Evolutionary conservation across 169 alveolate species (phyloP).

Genomic region (Cryptosporidium sp.): DNA sequence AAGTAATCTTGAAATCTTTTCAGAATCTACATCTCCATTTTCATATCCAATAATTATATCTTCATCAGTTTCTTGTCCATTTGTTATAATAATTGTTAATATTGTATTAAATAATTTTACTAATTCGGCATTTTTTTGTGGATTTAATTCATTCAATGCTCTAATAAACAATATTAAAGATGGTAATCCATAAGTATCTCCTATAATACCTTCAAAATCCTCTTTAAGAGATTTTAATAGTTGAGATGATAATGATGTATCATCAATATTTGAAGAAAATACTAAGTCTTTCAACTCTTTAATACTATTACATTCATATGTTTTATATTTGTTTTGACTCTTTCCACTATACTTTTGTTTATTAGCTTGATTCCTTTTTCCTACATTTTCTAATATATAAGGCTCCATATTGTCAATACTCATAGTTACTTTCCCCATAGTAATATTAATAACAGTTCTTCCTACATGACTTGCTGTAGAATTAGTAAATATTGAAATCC

Average conservation of each 20-base stretch:
- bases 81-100: slow-evolving; percentile 32
- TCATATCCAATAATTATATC: slow-evolving; percentile 12
- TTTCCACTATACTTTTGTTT: slow-evolving; percentile 34
- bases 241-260: slow-evolving; percentile 23
- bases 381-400: slow-evolving; percentile 32
- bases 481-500: slow-evolving; percentile 41
- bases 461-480: slow-evolving; percentile 69
- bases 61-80: slow-evolving; percentile 49
- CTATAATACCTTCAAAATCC: slow-evolving; percentile 57
- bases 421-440: slow-evolving; percentile 38
- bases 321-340: slow-evolving; percentile 14
- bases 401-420: slow-evolving; percentile 33
- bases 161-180: slow-evolving; percentile 23
- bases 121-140: neutral
- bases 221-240: slow-evolving; percentile 14
- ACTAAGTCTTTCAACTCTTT: neutral
- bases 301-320: neutral
- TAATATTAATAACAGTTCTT: slow-evolving; percentile 38
- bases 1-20: slow-evolving; percentile 39
- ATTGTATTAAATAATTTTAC: neutral
- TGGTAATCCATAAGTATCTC: slow-evolving; percentile 54
- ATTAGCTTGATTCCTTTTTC: slow-evolving; percentile 63
- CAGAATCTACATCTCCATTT: slow-evolving; percentile 16
- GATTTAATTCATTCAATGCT: slow-evolving; percentile 6
- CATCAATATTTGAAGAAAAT: neutral